These are phyloP conservation scores for Globisporangium paroecandrum DNA, from an alignment of 352 stramenopile species.

Conservation along the genomic window DNA sequence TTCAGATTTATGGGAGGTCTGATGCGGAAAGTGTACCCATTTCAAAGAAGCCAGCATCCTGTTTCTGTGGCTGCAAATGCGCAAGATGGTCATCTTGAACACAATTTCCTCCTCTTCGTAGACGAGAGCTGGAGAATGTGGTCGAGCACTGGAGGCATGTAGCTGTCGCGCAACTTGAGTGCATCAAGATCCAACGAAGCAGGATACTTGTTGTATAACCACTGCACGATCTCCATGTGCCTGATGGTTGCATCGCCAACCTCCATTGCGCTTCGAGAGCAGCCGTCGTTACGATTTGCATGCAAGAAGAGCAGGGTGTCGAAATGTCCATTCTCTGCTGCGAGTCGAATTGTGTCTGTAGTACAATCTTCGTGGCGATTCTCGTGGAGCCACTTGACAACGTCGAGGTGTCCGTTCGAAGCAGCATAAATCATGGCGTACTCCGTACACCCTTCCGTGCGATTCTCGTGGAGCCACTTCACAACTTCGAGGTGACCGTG, in stretches of 20 bases:
- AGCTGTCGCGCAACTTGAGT: background rate
- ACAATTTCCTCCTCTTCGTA: background rate
- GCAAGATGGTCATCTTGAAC: background rate
- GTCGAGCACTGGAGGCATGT: background rate
- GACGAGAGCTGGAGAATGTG: background rate
- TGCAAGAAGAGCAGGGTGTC: background rate
- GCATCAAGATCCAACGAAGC: background rate
- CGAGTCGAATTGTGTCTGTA: background rate
- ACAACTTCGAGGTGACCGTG: background rate
- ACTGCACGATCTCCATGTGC: conserved; percentile 1
- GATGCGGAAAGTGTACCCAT: background rate
- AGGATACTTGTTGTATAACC: background rate
- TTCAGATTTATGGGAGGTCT: background rate
- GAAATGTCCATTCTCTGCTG: background rate
- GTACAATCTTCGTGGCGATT: background rate
- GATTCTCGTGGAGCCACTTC: background rate
- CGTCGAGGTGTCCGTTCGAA: background rate
- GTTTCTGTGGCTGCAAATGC: background rate
- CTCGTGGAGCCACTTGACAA: conserved; percentile 1
- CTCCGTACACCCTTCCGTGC: background rate
- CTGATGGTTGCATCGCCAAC: background rate
- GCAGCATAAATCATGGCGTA: background rate
- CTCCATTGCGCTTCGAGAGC: background rate
- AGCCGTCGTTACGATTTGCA: background rate
- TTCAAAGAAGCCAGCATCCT: too few relatives aligned